Evolutionary conservation across 2,329 filamentous ascomycete genomes (phyloP).

Genomic region (Chaetomiaceae sp.): DNA sequence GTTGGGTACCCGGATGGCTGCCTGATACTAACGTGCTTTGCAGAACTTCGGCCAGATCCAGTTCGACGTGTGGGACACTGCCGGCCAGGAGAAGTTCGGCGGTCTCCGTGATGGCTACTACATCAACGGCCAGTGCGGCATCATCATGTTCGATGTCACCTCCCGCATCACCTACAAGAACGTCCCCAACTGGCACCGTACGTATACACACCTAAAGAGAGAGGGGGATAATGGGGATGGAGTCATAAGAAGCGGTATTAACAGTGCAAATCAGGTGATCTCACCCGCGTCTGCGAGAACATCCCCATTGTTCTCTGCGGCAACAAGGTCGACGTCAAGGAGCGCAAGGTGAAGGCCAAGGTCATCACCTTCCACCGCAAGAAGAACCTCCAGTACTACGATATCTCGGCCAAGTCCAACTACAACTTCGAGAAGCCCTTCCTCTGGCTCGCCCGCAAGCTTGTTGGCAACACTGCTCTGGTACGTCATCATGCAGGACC

Average conservation of each 20-base stretch:
- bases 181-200: conserved; percentile 99
- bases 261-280: conserved; percentile 62
- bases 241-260: not conserved
- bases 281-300: conserved; percentile 98
- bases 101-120: conserved; percentile 99
- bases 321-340: conserved; percentile 99
- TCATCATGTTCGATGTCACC: conserved; percentile 99
- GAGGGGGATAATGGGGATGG: no score
- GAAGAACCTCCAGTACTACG: conserved; percentile 99
- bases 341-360: conserved; percentile 99
- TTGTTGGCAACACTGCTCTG: conserved; percentile 85
- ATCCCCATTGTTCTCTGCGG: conserved; percentile 96
- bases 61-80: conserved; percentile 99
- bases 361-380: conserved; percentile 99
- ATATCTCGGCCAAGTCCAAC: conserved; percentile 99
- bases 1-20: conserved; percentile 10
- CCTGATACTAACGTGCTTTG: conserved; percentile 40
- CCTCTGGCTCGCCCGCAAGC: conserved; percentile 98
- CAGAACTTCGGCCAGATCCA: conserved; percentile 93
- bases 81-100: conserved; percentile 99
- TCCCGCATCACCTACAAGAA: conserved; percentile 99
- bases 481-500: conserved; percentile 49
- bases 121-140: conserved; percentile 99
- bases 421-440: conserved; percentile 99
- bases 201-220: conserved; percentile 36